These are phyloP conservation scores for Solanum aculeatissimum DNA, from an alignment of 305 asterid genomes.

Conservation along the genomic window DNA sequence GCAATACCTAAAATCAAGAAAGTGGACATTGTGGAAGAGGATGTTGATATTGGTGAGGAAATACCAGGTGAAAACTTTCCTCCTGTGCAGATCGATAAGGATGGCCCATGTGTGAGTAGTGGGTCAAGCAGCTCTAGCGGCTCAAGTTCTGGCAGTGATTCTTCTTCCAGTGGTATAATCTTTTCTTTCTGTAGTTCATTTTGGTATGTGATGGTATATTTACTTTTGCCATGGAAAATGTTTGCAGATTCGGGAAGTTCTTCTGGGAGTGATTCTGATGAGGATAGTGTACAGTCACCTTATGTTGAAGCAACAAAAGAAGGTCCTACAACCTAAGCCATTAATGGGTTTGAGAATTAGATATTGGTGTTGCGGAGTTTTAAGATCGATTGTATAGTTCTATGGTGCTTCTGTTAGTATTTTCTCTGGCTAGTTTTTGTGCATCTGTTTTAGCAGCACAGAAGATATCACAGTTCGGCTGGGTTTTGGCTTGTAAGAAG, in stretches of 20 bases:
- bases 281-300: slow-evolving; percentile 19
- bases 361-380: background rate
- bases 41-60: slow-evolving; percentile 26
- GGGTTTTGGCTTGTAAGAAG: background rate
- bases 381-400: background rate
- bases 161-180: slow-evolving; percentile 16
- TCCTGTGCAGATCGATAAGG: slow-evolving; percentile 25
- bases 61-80: slow-evolving; percentile 7
- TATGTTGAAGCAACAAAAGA: slow-evolving; percentile 9
- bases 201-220: background rate
- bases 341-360: background rate
- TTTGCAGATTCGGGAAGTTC: slow-evolving; percentile 17
- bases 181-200: background rate
- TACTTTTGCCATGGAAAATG: background rate
- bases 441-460: background rate
- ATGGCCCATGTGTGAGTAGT: background rate
- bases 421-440: background rate
- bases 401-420: background rate
- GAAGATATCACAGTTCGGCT: background rate
- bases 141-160: slow-evolving; percentile 19
- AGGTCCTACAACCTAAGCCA: background rate
- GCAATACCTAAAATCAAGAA: background rate
- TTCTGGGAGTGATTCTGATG: slow-evolving; percentile 23
- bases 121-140: slow-evolving; percentile 16
- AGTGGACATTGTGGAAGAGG: slow-evolving; percentile 16